A percentile compares a stretch with the other conserved stretches of the same genome.
Evolutionary conservation across 192 early-diverging fungal genomes (phyloP).

Genomic region (Haplosporangium gracile): DNA sequence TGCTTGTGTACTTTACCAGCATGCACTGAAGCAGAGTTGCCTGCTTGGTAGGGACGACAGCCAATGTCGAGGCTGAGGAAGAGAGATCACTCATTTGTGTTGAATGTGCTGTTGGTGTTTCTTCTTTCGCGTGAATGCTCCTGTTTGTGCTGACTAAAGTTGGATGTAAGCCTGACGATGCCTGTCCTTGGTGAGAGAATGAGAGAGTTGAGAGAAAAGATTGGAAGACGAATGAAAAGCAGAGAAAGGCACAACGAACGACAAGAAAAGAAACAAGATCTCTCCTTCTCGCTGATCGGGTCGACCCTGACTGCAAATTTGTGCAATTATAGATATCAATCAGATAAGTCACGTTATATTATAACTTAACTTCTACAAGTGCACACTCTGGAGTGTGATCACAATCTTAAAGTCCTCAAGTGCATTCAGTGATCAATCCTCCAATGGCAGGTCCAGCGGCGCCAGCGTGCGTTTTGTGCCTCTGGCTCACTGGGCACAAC

Average conservation of each 20-base stretch:
- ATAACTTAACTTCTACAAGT: background rate
- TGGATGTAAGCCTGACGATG: background rate
- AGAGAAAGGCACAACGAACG: background rate
- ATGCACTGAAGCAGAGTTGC: slow-evolving; percentile 44
- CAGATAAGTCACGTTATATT: background rate
- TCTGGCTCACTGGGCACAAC: slow-evolving; percentile 3
- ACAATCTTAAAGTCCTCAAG: background rate
- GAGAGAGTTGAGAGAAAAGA: background rate
- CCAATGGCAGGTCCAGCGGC: background rate
- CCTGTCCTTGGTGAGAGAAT: background rate
- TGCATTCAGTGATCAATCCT: background rate
- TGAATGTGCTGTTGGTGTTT: background rate
- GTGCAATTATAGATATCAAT: background rate
- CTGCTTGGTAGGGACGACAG: slow-evolving; percentile 36
- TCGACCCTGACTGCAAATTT: background rate
- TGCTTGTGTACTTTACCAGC: slow-evolving; percentile 15
- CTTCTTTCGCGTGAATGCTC: background rate
- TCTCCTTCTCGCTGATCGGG: background rate
- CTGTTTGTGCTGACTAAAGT: background rate
- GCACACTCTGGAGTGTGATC: background rate
- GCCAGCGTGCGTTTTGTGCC: background rate
- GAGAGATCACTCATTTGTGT: slow-evolving; percentile 47
- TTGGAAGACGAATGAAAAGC: background rate
- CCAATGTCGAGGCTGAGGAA: slow-evolving; percentile 28
- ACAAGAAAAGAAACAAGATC: background rate